Evolutionary conservation across 306 rosid species (phyloP).

Genomic region (Aeschynomene evenia): DNA sequence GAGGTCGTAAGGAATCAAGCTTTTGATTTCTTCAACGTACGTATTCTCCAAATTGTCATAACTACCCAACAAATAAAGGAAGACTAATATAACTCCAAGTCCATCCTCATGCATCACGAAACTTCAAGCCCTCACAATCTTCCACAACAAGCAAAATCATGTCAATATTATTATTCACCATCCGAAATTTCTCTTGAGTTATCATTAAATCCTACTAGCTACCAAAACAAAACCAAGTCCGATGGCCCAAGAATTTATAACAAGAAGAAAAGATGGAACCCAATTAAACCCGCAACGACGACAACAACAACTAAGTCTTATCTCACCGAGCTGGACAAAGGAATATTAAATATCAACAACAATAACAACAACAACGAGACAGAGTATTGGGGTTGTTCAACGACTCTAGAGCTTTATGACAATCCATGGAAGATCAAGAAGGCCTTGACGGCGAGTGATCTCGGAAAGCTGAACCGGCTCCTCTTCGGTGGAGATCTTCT

Average conservation of each 20-base stretch:
- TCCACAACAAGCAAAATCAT: not conserved
- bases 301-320: too few relatives aligned
- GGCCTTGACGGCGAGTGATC: constrained; percentile 6
- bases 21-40: not conserved
- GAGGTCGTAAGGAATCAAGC: not conserved
- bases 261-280: not conserved
- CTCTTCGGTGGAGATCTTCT: not conserved
- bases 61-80: not conserved
- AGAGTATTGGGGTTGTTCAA: not conserved
- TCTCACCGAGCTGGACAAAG: not conserved
- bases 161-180: not conserved
- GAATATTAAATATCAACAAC: not conserved
- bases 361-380: not conserved
- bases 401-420: not conserved
- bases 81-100: not conserved
- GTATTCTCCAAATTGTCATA: not conserved
- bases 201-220: not conserved
- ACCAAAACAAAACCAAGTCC: not conserved
- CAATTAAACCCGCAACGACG: too few relatives aligned
- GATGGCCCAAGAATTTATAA: not conserved
- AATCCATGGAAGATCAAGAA: constrained; percentile 35
- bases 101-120: not conserved
- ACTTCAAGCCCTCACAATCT: not conserved
- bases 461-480: constrained; percentile 14
- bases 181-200: not conserved